Evolutionary conservation across 805 yeast species (phyloP).

Genomic region (Metschnikowia gelsemii): DNA sequence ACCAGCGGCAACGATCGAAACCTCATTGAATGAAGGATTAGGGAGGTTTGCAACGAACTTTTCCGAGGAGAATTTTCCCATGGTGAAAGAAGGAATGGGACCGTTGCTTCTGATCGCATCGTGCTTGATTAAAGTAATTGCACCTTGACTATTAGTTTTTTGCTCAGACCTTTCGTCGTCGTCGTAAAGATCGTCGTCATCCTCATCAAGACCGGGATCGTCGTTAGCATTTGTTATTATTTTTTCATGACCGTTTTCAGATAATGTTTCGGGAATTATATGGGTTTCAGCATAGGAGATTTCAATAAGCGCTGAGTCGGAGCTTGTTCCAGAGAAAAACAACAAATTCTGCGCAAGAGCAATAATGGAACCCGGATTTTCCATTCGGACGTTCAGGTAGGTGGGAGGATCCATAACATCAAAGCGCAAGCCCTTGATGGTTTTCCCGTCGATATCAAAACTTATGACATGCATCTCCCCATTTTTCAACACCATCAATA

Average conservation of each 20-base stretch:
- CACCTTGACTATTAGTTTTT: slow-evolving; percentile 17
- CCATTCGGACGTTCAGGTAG: slow-evolving; percentile 35
- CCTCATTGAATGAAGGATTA: slow-evolving; percentile 66
- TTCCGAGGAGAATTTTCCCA: slow-evolving; percentile 60
- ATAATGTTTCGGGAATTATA: neutral
- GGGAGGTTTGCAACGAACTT: slow-evolving; percentile 57
- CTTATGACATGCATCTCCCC: slow-evolving; percentile 38
- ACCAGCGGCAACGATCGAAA: slow-evolving; percentile 65
- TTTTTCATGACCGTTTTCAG: neutral
- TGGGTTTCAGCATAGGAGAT: slow-evolving; percentile 29
- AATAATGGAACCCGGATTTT: slow-evolving; percentile 43
- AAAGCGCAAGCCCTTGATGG: slow-evolving; percentile 35
- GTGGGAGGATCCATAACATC: slow-evolving; percentile 29
- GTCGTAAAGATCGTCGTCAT: slow-evolving; percentile 36
- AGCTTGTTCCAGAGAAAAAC: slow-evolving; percentile 61
- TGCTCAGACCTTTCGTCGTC: slow-evolving; percentile 30
- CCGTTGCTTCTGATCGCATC: slow-evolving; percentile 67
- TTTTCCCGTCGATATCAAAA: slow-evolving; percentile 44
- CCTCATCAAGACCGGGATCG: slow-evolving; percentile 2
- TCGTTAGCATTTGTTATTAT: slow-evolving; percentile 1
- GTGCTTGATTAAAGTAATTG: slow-evolving; percentile 39
- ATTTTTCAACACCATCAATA: slow-evolving; percentile 29
- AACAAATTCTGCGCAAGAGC: slow-evolving; percentile 43
- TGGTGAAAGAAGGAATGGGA: slow-evolving; percentile 65
- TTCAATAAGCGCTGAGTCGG: slow-evolving; percentile 54